A percentile compares a stretch with the other conserved stretches of the same genome.
Conservation (phyloP, 2,329 filamentous ascomycete genomes). For the Alternaria arborescens region DNA sequence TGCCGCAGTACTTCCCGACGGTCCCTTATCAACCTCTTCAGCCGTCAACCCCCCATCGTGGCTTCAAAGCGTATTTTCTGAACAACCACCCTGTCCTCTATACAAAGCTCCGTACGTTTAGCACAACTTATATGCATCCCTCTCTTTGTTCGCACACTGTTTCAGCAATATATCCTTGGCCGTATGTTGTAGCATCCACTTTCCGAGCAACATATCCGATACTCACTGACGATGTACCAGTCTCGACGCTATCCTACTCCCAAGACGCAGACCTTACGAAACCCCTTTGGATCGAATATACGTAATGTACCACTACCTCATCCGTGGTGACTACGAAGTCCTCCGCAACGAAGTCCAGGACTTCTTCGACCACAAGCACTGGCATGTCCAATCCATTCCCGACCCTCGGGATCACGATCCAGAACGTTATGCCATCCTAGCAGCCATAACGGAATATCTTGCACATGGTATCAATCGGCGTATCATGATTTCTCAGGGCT, state of each 20-base stretch:
- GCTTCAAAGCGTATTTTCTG: slow-evolving; percentile 1
- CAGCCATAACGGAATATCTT: neutral
- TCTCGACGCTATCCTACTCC: slow-evolving; percentile 1
- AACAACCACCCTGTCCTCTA: slow-evolving; percentile 1
- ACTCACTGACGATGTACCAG: neutral
- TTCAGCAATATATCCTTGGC: slow-evolving; percentile 4
- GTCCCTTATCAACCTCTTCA: neutral
- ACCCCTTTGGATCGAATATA: slow-evolving; percentile 2
- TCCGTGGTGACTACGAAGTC: slow-evolving; percentile 4
- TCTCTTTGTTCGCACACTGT: neutral
- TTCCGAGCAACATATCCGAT: neutral
- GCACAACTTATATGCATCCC: neutral
- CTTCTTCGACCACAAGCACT: slow-evolving; percentile 1
- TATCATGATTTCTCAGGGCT: neutral
- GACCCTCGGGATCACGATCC: neutral
- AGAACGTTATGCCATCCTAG: slow-evolving; percentile 1
- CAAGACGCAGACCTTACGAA: neutral
- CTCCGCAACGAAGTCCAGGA: slow-evolving; percentile 6
- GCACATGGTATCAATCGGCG: slow-evolving; percentile 1
- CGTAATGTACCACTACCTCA: slow-evolving; percentile 7
- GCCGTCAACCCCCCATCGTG: neutral
- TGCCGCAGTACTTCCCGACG: neutral
- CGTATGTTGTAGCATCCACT: neutral
- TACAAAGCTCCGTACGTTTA: slow-evolving; percentile 3
- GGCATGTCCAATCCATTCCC: slow-evolving; percentile 4